Percentiles rank a stretch among this genome's conserved stretches.
Conservation (phyloP, 139 green algal species). For the Desmodesmus armatus region DNA sequence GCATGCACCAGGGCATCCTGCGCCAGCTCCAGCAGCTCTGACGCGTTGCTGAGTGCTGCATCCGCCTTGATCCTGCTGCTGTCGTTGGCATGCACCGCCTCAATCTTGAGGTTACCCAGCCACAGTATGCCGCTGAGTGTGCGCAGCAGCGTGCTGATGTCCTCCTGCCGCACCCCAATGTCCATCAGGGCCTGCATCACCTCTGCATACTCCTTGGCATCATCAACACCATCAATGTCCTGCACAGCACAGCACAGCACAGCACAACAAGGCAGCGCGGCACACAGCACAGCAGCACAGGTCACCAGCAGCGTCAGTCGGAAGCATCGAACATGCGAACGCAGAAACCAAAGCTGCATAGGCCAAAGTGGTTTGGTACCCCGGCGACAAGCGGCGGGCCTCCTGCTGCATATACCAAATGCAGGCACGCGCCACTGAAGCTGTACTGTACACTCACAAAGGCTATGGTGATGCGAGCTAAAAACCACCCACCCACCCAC, state of each 20-base stretch:
- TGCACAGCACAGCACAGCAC: background rate
- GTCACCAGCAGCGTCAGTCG: background rate
- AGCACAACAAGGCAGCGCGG: background rate
- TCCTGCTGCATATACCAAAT: no score
- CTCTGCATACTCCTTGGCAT: slow-evolving; percentile 73
- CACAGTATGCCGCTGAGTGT: slow-evolving; percentile 91
- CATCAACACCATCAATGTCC: slow-evolving; percentile 81
- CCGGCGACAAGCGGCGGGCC: no score
- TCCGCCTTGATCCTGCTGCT: slow-evolving; percentile 42
- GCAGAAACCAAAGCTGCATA: background rate
- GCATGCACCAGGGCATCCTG: slow-evolving; percentile 54
- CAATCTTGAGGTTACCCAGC: slow-evolving; percentile 91
- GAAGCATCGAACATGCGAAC: background rate
- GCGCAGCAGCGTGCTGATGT: slow-evolving; percentile 73
- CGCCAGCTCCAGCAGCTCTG: slow-evolving; percentile 65
- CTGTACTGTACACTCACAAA: no score
- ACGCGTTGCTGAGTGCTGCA: slow-evolving; percentile 53
- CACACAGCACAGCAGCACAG: background rate
- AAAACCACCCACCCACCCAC: no score
- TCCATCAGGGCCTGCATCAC: slow-evolving; percentile 84
- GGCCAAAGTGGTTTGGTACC: no score
- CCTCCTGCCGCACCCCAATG: slow-evolving; percentile 78
- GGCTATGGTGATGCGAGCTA: no score
- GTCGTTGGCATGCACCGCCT: slow-evolving; percentile 58
- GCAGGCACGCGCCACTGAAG: no score